Percentiles rank a stretch among this genome's conserved stretches.
These are phyloP conservation scores for Zizania palustris DNA, from an alignment of 202 grass and related monocot genomes.

Conservation along the genomic window DNA sequence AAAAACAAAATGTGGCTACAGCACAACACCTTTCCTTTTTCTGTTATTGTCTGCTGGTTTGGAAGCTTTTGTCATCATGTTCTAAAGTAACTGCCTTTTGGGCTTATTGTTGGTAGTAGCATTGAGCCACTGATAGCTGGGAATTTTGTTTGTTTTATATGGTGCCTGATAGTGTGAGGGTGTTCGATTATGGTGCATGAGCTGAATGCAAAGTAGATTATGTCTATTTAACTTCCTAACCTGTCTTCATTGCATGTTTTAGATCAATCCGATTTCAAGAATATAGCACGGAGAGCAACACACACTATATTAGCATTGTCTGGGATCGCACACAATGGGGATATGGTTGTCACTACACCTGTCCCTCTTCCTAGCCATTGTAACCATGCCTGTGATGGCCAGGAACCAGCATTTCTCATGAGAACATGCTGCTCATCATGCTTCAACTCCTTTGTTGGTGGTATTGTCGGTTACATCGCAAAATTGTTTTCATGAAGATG, in stretches of 20 bases:
- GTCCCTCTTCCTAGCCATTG: constrained; percentile 38
- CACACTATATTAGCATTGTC: constrained; percentile 63
- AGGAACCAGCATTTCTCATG: constrained; percentile 49
- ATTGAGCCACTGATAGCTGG: not conserved
- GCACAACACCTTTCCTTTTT: not conserved
- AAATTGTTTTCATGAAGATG: constrained; percentile 33
- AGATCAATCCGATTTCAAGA: constrained; percentile 54
- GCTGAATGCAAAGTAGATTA: constrained; percentile 18
- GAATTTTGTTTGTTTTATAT: not conserved
- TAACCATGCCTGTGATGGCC: constrained; percentile 38
- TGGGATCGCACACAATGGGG: constrained; percentile 55
- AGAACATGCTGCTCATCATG: constrained; percentile 58
- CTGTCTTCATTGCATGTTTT: constrained; percentile 10
- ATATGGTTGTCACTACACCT: constrained; percentile 47
- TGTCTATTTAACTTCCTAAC: constrained; percentile 33
- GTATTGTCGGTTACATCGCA: constrained; percentile 43
- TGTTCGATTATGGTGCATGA: not conserved
- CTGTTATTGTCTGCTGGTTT: not conserved
- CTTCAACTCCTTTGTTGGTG: constrained; percentile 62
- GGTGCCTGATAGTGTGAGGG: constrained; percentile 17
- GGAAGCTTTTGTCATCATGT: not conserved
- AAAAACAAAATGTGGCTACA: not conserved
- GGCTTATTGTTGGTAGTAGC: not conserved
- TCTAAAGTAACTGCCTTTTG: not conserved
- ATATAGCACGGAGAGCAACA: constrained; percentile 56